Conservation (phyloP, 495 filamentous ascomycete species). For the Neurospora hispaniola region DNA sequence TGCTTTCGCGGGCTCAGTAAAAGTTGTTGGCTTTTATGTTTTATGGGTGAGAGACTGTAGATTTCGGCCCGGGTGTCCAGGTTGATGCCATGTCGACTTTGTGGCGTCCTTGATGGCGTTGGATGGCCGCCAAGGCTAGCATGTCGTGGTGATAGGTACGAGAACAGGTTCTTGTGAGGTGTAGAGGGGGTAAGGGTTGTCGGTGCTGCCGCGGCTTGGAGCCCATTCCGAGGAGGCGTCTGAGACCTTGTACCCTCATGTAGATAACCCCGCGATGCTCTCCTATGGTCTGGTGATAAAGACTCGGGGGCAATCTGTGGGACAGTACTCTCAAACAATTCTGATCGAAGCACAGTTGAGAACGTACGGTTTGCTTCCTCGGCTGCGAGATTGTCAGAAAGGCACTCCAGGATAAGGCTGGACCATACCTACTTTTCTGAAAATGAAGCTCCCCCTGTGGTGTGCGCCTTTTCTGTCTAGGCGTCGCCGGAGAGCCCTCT, state of each 20-base stretch:
- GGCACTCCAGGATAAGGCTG: neutral
- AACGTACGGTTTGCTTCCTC: constrained; percentile 92
- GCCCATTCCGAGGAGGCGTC: constrained; percentile 62
- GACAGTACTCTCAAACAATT: constrained; percentile 81
- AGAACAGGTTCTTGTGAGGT: constrained; percentile 94
- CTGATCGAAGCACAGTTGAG: constrained; percentile 75
- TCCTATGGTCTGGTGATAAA: constrained; percentile 51
- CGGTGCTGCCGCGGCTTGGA: constrained; percentile 44
- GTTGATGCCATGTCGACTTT: constrained; percentile 74
- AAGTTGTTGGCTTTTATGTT: constrained; percentile 82
- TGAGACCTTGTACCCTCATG: constrained; percentile 65
- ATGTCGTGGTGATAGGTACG: constrained; percentile 73
- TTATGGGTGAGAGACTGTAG: constrained; percentile 86
- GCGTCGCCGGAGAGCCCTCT: constrained; percentile 83
- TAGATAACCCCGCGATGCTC: constrained; percentile 42
- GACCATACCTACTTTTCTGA: constrained; percentile 62
- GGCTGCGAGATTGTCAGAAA: constrained; percentile 48
- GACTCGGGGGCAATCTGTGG: constrained; percentile 67
- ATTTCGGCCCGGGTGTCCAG: constrained; percentile 80
- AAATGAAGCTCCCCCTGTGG: constrained; percentile 88
- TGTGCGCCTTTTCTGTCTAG: constrained; percentile 70
- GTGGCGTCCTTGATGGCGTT: constrained; percentile 81
- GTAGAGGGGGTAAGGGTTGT: constrained; percentile 78
- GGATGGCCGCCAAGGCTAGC: constrained; percentile 56
- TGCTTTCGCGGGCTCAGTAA: constrained; percentile 80